phyloP scores from a whole-genome alignment of 176 grass and related monocot species.

The Musa troglodytarum region DNA sequence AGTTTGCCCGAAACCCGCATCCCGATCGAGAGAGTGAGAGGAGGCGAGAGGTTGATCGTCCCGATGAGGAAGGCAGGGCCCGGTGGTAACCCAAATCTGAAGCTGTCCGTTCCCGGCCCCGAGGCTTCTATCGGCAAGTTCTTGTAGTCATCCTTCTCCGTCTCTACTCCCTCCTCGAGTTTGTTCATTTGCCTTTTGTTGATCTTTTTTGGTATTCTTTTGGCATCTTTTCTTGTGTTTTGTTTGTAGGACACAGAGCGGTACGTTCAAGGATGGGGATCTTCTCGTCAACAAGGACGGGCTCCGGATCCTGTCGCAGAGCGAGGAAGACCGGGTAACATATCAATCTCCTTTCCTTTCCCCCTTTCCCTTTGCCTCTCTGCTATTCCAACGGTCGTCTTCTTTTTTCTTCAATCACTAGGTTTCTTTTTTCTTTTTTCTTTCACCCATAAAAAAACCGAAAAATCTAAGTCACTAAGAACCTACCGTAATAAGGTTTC shows the following conservation, averaged over 20 bases:
- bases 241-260: slow-evolving; percentile 68
- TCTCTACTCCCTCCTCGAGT: neutral
- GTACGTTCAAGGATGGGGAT: slow-evolving; percentile 92
- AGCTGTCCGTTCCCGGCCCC: slow-evolving; percentile 47
- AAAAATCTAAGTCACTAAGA: too few species aligned
- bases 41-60: neutral
- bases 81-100: slow-evolving; percentile 4
- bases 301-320: slow-evolving; percentile 79
- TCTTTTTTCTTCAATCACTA: neutral
- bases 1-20: neutral
- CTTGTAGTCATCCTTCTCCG: slow-evolving; percentile 31
- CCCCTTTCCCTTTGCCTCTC: neutral
- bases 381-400: neutral
- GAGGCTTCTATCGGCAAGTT: slow-evolving; percentile 68
- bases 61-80: neutral
- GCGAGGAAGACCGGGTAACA: slow-evolving; percentile 70
- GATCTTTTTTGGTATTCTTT: neutral
- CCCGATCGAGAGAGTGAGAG: neutral
- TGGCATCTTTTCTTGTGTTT: neutral
- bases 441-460: too few species aligned
- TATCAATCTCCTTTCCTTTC: neutral
- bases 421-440: too few species aligned
- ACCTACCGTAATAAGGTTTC: too few species aligned
- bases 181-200: slow-evolving; percentile 13
- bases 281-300: slow-evolving; percentile 96